These are phyloP conservation scores for Elsinoe necatrix DNA, from an alignment of 2,329 filamentous ascomycete species.

Conservation along the genomic window DNA sequence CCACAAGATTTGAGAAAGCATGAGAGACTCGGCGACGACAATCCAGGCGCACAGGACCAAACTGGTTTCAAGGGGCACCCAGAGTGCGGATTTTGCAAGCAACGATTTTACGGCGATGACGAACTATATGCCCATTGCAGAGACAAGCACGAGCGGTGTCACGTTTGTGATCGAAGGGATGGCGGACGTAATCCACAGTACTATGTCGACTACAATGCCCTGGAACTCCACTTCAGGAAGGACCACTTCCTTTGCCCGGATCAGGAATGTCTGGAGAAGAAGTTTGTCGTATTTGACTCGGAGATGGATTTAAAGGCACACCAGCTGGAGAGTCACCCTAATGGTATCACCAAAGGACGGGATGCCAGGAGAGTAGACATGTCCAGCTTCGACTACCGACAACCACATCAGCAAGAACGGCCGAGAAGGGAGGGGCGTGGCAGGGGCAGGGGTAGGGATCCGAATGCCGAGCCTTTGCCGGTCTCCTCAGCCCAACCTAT, in stretches of 20 bases:
- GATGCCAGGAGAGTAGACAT: conserved; percentile 83
- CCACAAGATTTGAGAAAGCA: conserved; percentile 73
- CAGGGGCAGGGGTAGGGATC: conserved; percentile 67
- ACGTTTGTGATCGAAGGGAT: conserved; percentile 72
- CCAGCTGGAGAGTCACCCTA: conserved; percentile 73
- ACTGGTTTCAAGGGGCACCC: conserved; percentile 95
- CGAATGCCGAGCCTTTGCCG: conserved; percentile 73
- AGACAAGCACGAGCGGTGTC: conserved; percentile 88
- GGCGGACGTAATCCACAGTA: conserved; percentile 69
- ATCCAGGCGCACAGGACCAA: conserved; percentile 80
- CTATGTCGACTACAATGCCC: conserved; percentile 75
- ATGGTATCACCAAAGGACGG: conserved; percentile 71
- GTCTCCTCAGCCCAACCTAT: conserved; percentile 70
- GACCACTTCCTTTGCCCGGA: conserved; percentile 84
- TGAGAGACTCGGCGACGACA: conserved; percentile 84
- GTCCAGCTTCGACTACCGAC: conserved; percentile 71
- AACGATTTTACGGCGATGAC: conserved; percentile 91
- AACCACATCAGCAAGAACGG: conserved; percentile 57
- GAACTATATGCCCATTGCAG: conserved; percentile 91
- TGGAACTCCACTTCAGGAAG: conserved; percentile 78
- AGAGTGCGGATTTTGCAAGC: conserved; percentile 82
- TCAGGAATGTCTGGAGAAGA: conserved; percentile 85
- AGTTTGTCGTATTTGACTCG: conserved; percentile 92
- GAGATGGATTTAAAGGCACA: conserved; percentile 94
- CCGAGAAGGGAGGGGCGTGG: conserved; percentile 42